A percentile compares a stretch with the other conserved stretches of the same genome.
phyloP scores from a whole-genome alignment of 805 yeast species.

The Metschnikowia continentalis region DNA sequence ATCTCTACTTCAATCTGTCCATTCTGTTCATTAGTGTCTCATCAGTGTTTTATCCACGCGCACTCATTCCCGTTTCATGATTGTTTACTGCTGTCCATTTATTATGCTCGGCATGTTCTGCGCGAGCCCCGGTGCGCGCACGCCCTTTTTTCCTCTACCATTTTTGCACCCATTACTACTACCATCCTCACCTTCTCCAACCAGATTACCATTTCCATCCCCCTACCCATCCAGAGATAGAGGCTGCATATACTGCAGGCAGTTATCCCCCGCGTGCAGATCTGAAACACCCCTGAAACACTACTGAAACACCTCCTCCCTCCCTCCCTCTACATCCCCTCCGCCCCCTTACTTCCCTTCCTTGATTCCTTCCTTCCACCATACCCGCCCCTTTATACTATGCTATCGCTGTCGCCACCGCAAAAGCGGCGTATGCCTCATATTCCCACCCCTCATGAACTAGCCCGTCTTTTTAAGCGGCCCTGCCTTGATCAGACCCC shows the following conservation, averaged over 20 bases:
- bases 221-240: not conserved
- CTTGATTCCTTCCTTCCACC: not conserved
- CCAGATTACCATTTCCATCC: not conserved
- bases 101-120: too few species aligned
- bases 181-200: not conserved
- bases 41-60: not conserved
- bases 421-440: constrained; percentile 10
- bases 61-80: not conserved
- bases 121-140: not conserved
- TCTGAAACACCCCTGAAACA: not conserved
- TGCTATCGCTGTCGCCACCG: constrained; percentile 5
- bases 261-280: not conserved
- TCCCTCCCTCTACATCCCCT: constrained; percentile 7
- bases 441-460: constrained; percentile 15
- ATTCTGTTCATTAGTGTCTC: not conserved
- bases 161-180: constrained; percentile 18
- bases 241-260: constrained; percentile 1
- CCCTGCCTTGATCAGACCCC: constrained; percentile 4
- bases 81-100: too few species aligned
- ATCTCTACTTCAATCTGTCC: not conserved
- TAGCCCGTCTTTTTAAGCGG: constrained; percentile 14
- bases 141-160: constrained; percentile 11
- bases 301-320: not conserved
- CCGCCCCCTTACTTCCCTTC: constrained; percentile 11
- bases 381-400: not conserved